These are phyloP conservation scores for Globisporangium echinulatum DNA, from an alignment of 352 stramenopile genomes.

Conservation along the genomic window DNA sequence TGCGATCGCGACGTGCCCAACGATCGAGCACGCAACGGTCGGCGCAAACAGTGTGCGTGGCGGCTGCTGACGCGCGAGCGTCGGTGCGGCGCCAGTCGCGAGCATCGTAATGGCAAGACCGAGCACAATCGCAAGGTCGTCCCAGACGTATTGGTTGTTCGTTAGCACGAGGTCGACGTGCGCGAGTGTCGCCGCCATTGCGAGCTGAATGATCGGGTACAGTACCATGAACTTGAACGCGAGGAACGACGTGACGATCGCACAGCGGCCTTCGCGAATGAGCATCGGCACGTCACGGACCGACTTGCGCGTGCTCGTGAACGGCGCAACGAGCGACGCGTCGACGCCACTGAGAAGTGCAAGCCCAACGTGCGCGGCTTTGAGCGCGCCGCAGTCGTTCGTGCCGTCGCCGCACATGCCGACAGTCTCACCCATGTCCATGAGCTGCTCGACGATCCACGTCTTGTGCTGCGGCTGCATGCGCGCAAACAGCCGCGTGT, in stretches of 20 bases:
- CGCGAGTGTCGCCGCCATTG: conserved; percentile 26
- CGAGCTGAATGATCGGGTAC: conserved; percentile 55
- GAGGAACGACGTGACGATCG: conserved; percentile 49
- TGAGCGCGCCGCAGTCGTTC: conserved; percentile 90
- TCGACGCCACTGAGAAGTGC: conserved; percentile 75
- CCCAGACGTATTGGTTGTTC: conserved; percentile 54
- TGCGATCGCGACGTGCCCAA: conserved; percentile 37
- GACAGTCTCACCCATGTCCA: conserved; percentile 28
- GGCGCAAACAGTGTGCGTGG: conserved; percentile 42
- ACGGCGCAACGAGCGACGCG: conserved; percentile 80
- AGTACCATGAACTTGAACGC: conserved; percentile 61
- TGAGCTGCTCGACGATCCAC: conserved; percentile 52
- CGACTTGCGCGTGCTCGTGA: conserved; percentile 79
- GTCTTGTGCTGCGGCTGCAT: conserved; percentile 49
- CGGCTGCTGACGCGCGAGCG: conserved; percentile 25
- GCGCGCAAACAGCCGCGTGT: conserved; percentile 50
- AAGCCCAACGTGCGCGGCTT: conserved; percentile 86
- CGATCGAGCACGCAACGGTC: conserved; percentile 34
- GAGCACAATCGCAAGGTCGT: conserved; percentile 43
- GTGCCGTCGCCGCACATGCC: conserved; percentile 71
- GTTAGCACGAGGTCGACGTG: conserved; percentile 27
- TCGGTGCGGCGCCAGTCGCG: conserved; percentile 23
- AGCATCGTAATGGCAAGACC: conserved; percentile 45
- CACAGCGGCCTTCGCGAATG: conserved; percentile 76
- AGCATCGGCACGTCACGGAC: conserved; percentile 72